Conservation (phyloP, 352 stramenopile genomes). For the Phytophthora foliorum region DNA sequence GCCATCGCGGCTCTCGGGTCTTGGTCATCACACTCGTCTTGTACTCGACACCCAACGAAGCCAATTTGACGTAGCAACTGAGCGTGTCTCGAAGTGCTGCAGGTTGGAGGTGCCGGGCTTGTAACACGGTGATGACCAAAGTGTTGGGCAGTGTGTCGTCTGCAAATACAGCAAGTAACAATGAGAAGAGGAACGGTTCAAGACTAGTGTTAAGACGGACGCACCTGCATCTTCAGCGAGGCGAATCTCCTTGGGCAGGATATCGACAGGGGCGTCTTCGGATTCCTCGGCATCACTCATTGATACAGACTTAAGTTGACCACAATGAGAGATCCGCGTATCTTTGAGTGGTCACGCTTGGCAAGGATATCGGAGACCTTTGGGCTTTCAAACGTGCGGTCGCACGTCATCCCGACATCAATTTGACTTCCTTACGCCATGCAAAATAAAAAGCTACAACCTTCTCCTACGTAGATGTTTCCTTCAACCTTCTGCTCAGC, state of each 20-base stretch:
- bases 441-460: too few relatives aligned
- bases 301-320: conserved; percentile 3
- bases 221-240: conserved; percentile 51
- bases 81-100: conserved; percentile 63
- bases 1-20: conserved; percentile 74
- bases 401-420: too few relatives aligned
- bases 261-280: conserved; percentile 59
- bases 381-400: conserved; percentile 21
- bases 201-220: not conserved
- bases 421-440: too few relatives aligned
- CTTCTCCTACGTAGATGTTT: too few relatives aligned
- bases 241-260: conserved; percentile 66
- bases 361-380: conserved; percentile 25
- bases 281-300: conserved; percentile 22
- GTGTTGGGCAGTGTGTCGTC: conserved; percentile 80
- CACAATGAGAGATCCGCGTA: conserved; percentile 8
- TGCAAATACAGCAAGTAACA: not conserved
- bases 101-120: conserved; percentile 60
- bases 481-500: too few relatives aligned
- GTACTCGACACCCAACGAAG: conserved; percentile 66
- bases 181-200: not conserved
- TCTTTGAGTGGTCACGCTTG: conserved; percentile 26
- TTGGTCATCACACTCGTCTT: conserved; percentile 80
- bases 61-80: conserved; percentile 81
- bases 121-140: conserved; percentile 76